phyloP scores from a whole-genome alignment of 2,329 filamentous ascomycete genomes.

The Fusarium sp. region DNA sequence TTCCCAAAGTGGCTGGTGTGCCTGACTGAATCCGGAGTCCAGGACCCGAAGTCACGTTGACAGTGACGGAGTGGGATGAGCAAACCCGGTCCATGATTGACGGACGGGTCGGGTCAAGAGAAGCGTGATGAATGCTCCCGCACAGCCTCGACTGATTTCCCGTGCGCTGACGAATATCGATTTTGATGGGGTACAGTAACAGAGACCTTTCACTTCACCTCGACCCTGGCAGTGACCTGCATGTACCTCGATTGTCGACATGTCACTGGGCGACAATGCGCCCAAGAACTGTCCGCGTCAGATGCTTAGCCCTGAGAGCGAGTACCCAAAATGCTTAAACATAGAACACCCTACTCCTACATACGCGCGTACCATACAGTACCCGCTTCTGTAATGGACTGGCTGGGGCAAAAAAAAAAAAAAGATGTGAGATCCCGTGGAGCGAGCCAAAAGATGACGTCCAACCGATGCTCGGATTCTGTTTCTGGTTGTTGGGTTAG shows the following conservation, averaged over 20 bases:
- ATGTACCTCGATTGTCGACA: background rate
- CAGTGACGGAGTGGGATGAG: background rate
- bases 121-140: slow-evolving; percentile 1
- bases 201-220: background rate
- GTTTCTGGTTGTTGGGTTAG: background rate
- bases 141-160: slow-evolving; percentile 15
- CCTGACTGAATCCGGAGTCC: slow-evolving; percentile 21
- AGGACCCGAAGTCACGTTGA: slow-evolving; percentile 2
- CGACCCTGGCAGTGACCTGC: background rate
- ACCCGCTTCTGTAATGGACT: background rate
- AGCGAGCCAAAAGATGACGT: slow-evolving; percentile 29
- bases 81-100: slow-evolving; percentile 17
- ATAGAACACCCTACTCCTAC: background rate
- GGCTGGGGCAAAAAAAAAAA: slow-evolving; percentile 1
- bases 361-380: background rate
- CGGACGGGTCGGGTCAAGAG: background rate
- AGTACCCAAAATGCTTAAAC: background rate
- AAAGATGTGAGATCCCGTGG: slow-evolving; percentile 14
- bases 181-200: background rate
- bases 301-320: slow-evolving; percentile 13
- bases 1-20: slow-evolving; percentile 30
- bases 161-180: background rate
- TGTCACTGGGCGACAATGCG: background rate
- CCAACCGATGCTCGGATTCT: slow-evolving; percentile 19
- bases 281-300: background rate